Evolutionary conservation across 78 protist genomes (phyloP), one percentile per base, ranked within the genome.

Genomic region (Bigelowiella natans): DNA sequence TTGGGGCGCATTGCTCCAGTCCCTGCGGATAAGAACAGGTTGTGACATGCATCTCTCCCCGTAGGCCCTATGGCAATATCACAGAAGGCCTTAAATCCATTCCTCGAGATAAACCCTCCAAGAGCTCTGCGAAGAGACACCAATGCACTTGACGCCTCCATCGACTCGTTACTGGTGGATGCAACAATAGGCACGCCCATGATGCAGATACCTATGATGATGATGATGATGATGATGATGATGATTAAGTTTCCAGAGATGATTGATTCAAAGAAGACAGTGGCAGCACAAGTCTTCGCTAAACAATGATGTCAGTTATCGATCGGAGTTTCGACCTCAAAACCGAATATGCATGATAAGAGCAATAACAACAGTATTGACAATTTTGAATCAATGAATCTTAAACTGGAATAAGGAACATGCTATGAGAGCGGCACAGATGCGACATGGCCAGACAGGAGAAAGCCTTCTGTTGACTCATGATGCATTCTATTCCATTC

Each of bases 1-100:
- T 94, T 91, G 83, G 94, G 94, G 84, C 30, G 0, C 94, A 94
- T 90, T 31, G 85, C 94, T 0, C 95, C 94, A 2, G 93, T n/a
- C 28, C 95, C 95, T 36, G 92, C 2, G 73, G 26, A 1, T 30
- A 34, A 39, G 26, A 92, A 0, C 39, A 94, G 36, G 87, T 38
- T 63, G 26, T 0, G 83, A 26, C 29, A 39, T 30, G 91, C 95
- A 28, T 0, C 37, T 29, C 91, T 38, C 37, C 18, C 2, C 18
- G 92, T 0, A 2, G 31, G 0, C 30, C 83, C 34, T 31, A 92
- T 0, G 51, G n/a, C 0, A 31, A 64, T 29, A 86, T 91, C 89
- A 0, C 18, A 84, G 31, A 93, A 93, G 40, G 92, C 93, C 89
- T 91, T 88, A 85, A 91, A 0, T 3, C 1, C 1, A 39, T 63